Percentiles rank a stretch among this genome's conserved stretches.
phyloP scores from a whole-genome alignment of 2,329 filamentous ascomycete genomes.

The Penicillium sp. region DNA sequence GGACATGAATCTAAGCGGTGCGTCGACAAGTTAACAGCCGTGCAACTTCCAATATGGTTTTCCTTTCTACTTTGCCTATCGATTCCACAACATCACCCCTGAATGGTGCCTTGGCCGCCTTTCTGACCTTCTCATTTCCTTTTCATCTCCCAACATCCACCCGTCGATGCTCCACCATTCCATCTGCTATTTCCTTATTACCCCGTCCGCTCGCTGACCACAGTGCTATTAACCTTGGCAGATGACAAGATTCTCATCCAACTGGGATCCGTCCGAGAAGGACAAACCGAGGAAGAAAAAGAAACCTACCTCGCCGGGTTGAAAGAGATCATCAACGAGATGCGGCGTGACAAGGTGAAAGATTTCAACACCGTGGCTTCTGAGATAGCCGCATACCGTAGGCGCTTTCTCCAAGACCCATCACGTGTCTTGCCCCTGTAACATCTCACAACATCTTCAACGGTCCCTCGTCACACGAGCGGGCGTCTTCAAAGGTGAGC shows the following conservation, averaged over 20 bases:
- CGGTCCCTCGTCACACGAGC: constrained; percentile 15
- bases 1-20: constrained; percentile 74
- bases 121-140: constrained; percentile 3
- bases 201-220: constrained; percentile 48
- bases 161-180: constrained; percentile 19
- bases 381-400: constrained; percentile 58
- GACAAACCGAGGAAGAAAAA: constrained; percentile 52
- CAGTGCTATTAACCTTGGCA: constrained; percentile 48
- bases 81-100: constrained; percentile 8
- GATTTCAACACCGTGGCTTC: constrained; percentile 56
- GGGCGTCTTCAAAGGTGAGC: constrained; percentile 28
- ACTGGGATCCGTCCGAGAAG: constrained; percentile 55
- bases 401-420: constrained; percentile 55
- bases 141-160: constrained; percentile 9
- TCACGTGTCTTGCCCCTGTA: constrained; percentile 55
- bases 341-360: constrained; percentile 57
- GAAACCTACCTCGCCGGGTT: constrained; percentile 53
- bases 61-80: constrained; percentile 33
- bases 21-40: constrained; percentile 56
- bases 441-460: constrained; percentile 25
- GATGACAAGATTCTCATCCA: constrained; percentile 59
- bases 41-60: constrained; percentile 32
- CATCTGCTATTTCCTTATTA: constrained; percentile 20
- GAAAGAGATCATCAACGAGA: constrained; percentile 56
- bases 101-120: constrained; percentile 8